Evolutionary conservation across 768 basidiomycete genomes (phyloP).

Genomic region (Phaeolepiota aurea): DNA sequence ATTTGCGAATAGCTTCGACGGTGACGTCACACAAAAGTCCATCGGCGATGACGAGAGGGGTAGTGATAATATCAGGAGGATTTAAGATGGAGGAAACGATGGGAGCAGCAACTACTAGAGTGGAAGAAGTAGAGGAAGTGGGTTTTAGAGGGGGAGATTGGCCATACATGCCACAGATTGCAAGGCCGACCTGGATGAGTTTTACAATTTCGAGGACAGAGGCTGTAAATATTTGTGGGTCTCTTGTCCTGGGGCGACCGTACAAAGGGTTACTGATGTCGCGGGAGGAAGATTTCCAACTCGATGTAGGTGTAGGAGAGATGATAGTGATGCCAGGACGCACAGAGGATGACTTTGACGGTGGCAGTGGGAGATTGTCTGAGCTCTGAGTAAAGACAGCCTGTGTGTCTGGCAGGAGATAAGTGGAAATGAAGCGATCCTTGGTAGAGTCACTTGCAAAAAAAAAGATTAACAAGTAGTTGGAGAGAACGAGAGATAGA

Average conservation of each 20-base stretch:
- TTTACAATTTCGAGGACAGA: conserved; percentile 73
- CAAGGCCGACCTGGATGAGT: conserved; percentile 62
- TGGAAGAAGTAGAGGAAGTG: neutral
- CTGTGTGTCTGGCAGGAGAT: conserved; percentile 43
- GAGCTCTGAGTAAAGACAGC: conserved; percentile 12
- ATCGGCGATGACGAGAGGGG: conserved; percentile 28
- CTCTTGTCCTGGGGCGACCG: conserved; percentile 14
- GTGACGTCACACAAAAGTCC: conserved; percentile 76
- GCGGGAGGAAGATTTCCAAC: neutral
- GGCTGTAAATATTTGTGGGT: conserved; percentile 40
- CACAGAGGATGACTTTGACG: conserved; percentile 9
- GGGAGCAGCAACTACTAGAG: too few species aligned
- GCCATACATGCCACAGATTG: conserved; percentile 59
- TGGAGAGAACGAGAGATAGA: conserved; percentile 4
- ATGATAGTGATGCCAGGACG: neutral
- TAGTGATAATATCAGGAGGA: neutral
- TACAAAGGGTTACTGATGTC: neutral
- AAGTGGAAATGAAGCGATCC: conserved; percentile 69
- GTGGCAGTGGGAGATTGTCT: conserved; percentile 11
- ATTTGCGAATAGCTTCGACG: conserved; percentile 59
- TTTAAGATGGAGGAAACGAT: too few species aligned
- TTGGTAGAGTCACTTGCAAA: conserved; percentile 62
- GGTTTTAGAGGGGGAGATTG: conserved; percentile 7
- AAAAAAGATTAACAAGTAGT: conserved; percentile 3
- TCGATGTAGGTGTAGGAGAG: neutral